phyloP scores from a whole-genome alignment of 129 eudicot species.

The Centaurea solstitialis region DNA sequence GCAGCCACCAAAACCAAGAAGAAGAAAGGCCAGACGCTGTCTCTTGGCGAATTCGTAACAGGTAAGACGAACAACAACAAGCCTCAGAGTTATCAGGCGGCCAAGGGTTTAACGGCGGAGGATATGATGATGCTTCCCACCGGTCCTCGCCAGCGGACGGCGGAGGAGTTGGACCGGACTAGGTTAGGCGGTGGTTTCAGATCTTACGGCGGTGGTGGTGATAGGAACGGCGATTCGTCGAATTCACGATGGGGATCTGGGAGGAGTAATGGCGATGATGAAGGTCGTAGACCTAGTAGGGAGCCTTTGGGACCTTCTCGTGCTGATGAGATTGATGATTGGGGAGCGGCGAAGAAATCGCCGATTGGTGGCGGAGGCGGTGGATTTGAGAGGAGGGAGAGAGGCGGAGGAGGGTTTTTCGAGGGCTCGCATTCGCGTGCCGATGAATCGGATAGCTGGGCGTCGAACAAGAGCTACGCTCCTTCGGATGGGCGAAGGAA shows the following conservation, averaged over 20 bases:
- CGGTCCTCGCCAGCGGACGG: slow-evolving; percentile 83
- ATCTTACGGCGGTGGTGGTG: slow-evolving; percentile 42
- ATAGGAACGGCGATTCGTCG: slow-evolving; percentile 34
- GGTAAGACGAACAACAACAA: slow-evolving; percentile 9
- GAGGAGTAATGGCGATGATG: slow-evolving; percentile 17
- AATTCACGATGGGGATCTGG: slow-evolving; percentile 41
- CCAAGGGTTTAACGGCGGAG: slow-evolving; percentile 49
- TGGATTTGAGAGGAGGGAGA: slow-evolving; percentile 58
- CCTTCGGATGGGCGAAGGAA: slow-evolving; percentile 56
- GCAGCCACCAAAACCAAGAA: slow-evolving; percentile 70
- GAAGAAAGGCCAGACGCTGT: slow-evolving; percentile 62
- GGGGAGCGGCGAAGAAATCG: slow-evolving; percentile 78
- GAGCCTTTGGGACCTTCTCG: slow-evolving; percentile 52
- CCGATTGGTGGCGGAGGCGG: slow-evolving; percentile 35
- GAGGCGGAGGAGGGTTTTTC: slow-evolving; percentile 68
- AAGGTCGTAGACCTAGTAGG: slow-evolving; percentile 41
- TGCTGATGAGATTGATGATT: slow-evolving; percentile 87
- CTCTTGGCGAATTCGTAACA: slow-evolving; percentile 55
- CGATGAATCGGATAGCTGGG: slow-evolving; percentile 89
- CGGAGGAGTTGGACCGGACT: slow-evolving; percentile 78
- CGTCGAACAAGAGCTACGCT: slow-evolving; percentile 51
- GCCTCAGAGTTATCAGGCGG: slow-evolving; percentile 15
- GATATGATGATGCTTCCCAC: slow-evolving; percentile 73
- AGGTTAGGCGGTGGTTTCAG: slow-evolving; percentile 80
- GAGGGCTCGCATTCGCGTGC: slow-evolving; percentile 71